Base-by-base conservation (phyloP, 352 stramenopile species). In the Globisporangium viniferum region DNA sequence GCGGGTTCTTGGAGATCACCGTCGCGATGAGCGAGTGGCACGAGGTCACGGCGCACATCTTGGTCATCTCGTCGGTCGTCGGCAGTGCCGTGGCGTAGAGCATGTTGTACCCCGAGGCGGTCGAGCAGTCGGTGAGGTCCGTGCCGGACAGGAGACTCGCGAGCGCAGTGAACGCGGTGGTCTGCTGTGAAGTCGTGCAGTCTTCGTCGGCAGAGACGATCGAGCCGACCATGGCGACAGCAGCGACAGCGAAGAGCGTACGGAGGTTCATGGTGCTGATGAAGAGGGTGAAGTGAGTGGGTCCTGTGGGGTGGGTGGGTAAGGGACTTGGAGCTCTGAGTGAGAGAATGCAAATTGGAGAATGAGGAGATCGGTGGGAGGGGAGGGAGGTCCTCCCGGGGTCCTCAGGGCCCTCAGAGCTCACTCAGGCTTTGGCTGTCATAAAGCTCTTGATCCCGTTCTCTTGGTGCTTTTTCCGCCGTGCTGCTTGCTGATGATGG, bases 11-110 rank as follows among this genome's bases (percentile, higher is more conserved):
- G 20, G 56, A 51, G 49, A 73, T 44, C 33, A 85, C 66, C 41
- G 62, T 71, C 56, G 65, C 61, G 70, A 86, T 78, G 31, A 86
- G 67, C 15, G 64, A 54, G 57, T 80, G 59, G 70, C 78, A 86
- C 31, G 64, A 53, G 8, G 64, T 49, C 24, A 31, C 41, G 18
- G 57, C 60, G 77, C 77, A 84, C 75, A 84, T 81, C 67, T 67
- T 68, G 36, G 59, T 67, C 22, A 61, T 75, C 64, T 79, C 49
- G n/a, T 72, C 72, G 41, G 67, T 64, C 53, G 72, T 74, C 2
- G 74, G 76, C 48, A 79, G 63, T 20, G 67, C 18, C 49, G 72
- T 73, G 44, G 72, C 60, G 60, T 70, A 75, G 51, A 83, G 59
- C 73, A 80, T 74, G 71, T 77, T 77, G 73, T 80, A 80, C 18